Evolutionary conservation across 1,284 basidiomycete species (phyloP), one percentile per base, ranked within the genome.

Genomic region (Ustilago trichophora): DNA sequence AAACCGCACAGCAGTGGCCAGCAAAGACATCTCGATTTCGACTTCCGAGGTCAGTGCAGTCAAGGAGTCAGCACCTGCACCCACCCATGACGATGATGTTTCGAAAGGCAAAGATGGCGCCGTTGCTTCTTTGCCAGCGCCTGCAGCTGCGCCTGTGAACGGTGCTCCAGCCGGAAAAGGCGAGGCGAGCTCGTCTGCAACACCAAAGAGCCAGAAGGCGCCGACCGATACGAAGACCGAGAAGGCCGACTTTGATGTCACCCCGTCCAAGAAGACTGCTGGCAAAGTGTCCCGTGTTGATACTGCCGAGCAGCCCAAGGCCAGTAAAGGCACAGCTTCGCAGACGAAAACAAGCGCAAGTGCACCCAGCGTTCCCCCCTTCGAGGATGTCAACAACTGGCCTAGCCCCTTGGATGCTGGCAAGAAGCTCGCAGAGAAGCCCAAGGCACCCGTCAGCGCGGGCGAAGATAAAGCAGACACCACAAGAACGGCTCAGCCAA

Each of bases 351-450:
- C n/a, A n/a, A n/a, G n/a, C n/a, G n/a, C n/a, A n/a, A n/a, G n/a
- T n/a, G n/a, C n/a, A n/a, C 10, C 40, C 7, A 41, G 22, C 19
- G 38, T 56, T 10, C 67, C 68, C 6, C 34, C 68, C 1, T 56
- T 66, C 18, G 59, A 67, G 32, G 69, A 72, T 27, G 52, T 56
- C 33, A 49, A 47, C 32, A 57, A 57, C 19, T 73, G 70, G 70
- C 70, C 65, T 4, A 69, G 46, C 26, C 66, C 70, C 8, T 38
- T 72, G 8, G 72, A 71, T n/a, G 72, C 67, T 3, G 68, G 62
- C 24, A 66, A 66, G 46, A 65, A 56, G 37, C 11, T 19, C 1
- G 19, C 29, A 6, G 56, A 65, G 21, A 56, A 57, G 32, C 24
- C 41, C 5, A 67, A 34, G 13, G 16, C 31, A 8, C 26, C 33